Percentiles rank a stretch among this genome's conserved stretches.
Conservation (phyloP, 345 rosid genomes). For the Dipteronia sinensis region DNA sequence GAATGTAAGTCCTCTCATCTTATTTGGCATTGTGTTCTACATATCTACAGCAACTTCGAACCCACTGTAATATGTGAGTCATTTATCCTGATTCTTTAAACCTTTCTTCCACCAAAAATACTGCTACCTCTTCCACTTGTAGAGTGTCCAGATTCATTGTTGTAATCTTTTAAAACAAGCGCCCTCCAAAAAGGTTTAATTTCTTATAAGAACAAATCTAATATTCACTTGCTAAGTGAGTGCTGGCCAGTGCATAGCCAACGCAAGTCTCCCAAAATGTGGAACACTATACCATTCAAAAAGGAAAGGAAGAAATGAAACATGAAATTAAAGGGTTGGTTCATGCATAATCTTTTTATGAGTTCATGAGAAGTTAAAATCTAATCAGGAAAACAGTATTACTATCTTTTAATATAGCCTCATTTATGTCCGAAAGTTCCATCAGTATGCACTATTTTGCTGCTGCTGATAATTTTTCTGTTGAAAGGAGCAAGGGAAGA, state of each 20-base stretch:
- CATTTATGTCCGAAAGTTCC: neutral
- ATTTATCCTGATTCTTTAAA: neutral
- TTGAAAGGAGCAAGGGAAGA: neutral
- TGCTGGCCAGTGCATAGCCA: neutral
- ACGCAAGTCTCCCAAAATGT: neutral
- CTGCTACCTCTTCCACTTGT: neutral
- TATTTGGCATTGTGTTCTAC: neutral
- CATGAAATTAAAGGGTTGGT: neutral
- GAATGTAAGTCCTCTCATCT: neutral
- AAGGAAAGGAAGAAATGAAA: too few relatives aligned
- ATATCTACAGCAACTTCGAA: too few relatives aligned
- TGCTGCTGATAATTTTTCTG: neutral
- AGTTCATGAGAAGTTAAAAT: neutral
- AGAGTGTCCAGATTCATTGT: neutral
- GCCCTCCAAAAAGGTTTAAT: neutral
- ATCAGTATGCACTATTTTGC: neutral
- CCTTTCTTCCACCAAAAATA: neutral
- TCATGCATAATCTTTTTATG: neutral
- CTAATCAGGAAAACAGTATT: neutral
- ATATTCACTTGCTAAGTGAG: neutral
- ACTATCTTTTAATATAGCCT: neutral
- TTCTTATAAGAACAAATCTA: neutral
- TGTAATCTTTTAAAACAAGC: neutral
- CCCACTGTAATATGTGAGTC: neutral
- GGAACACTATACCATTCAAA: neutral